These are phyloP conservation scores for Xylariales sp. DNA, from an alignment of 2,329 filamentous ascomycete species.

Conservation along the genomic window DNA sequence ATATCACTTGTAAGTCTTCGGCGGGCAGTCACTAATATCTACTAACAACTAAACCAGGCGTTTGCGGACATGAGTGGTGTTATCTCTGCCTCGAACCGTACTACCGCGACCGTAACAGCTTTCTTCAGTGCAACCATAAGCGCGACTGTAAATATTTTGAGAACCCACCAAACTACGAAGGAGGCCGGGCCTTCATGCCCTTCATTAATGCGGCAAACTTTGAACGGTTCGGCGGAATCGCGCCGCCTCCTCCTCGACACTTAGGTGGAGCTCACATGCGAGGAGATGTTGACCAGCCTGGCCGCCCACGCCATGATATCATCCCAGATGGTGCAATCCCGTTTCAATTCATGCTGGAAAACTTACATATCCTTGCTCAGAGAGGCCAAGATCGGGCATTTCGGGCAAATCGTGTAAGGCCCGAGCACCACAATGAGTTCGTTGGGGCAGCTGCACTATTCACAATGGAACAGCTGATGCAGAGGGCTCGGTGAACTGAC, in stretches of 20 bases:
- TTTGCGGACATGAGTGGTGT: slow-evolving; percentile 35
- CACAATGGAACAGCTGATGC: slow-evolving; percentile 5
- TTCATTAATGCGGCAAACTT: slow-evolving; percentile 5
- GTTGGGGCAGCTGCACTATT: slow-evolving; percentile 7
- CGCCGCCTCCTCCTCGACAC: background rate
- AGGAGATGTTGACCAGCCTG: too few relatives aligned
- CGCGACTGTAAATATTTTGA: slow-evolving; percentile 19
- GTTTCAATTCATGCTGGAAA: background rate
- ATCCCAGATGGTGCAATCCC: background rate
- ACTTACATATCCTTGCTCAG: slow-evolving; percentile 2
- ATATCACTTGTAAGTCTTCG: slow-evolving; percentile 31
- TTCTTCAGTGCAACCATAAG: slow-evolving; percentile 27
- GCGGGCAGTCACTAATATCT: too few relatives aligned
- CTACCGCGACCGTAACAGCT: slow-evolving; percentile 17
- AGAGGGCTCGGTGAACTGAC: slow-evolving; percentile 4
- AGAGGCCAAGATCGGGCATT: background rate
- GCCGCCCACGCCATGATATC: too few relatives aligned
- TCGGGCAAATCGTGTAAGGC: background rate
- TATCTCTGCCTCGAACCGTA: slow-evolving; percentile 30
- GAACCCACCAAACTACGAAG: slow-evolving; percentile 20
- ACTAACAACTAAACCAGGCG: slow-evolving; percentile 14
- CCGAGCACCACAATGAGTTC: slow-evolving; percentile 3
- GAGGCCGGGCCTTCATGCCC: slow-evolving; percentile 16
- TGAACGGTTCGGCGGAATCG: background rate
- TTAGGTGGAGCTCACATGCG: background rate